A percentile compares a stretch with the other conserved stretches of the same genome.
phyloP scores from a whole-genome alignment of 768 basidiomycete species.

The Chlorophyllum brunneum region DNA sequence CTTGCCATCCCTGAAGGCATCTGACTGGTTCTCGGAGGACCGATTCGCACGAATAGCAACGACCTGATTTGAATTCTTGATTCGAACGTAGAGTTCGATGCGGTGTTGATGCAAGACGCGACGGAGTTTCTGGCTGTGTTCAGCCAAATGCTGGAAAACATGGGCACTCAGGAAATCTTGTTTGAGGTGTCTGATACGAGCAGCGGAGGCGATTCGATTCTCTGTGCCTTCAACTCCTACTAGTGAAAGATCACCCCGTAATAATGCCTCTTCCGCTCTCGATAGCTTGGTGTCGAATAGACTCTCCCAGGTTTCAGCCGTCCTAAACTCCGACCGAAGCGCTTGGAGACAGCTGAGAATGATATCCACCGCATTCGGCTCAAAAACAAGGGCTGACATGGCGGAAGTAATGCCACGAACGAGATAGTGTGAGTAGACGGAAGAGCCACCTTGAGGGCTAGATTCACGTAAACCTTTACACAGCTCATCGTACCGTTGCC shows the following conservation, averaged over 20 bases:
- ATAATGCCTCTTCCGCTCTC: not conserved
- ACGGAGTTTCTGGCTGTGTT: constrained; percentile 1
- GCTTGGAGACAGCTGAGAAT: constrained; percentile 1
- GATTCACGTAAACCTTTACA: not conserved
- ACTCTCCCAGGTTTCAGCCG: not conserved
- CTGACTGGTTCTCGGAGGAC: not conserved
- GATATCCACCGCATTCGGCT: not conserved
- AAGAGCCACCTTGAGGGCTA: not conserved
- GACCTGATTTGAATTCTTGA: not conserved
- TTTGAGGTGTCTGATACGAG: constrained; percentile 27
- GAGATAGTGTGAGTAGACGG: not conserved
- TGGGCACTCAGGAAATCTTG: constrained; percentile 4
- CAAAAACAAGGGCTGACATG: constrained; percentile 1
- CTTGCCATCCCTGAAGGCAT: too few relatives aligned
- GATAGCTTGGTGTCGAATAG: not conserved
- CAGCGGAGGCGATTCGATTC: not conserved
- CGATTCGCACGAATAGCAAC: not conserved
- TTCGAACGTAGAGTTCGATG: constrained; percentile 8
- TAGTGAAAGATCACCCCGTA: not conserved
- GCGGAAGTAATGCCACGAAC: not conserved
- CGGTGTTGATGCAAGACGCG: not conserved
- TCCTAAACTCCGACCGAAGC: not conserved
- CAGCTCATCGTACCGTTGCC: not conserved
- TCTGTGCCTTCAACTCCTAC: not conserved
- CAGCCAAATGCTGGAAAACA: constrained; percentile 1